A percentile compares a stretch with the other conserved stretches of the same genome.
Evolutionary conservation across 345 rosid species (phyloP).

Genomic region (Eucalyptus leucophloia): DNA sequence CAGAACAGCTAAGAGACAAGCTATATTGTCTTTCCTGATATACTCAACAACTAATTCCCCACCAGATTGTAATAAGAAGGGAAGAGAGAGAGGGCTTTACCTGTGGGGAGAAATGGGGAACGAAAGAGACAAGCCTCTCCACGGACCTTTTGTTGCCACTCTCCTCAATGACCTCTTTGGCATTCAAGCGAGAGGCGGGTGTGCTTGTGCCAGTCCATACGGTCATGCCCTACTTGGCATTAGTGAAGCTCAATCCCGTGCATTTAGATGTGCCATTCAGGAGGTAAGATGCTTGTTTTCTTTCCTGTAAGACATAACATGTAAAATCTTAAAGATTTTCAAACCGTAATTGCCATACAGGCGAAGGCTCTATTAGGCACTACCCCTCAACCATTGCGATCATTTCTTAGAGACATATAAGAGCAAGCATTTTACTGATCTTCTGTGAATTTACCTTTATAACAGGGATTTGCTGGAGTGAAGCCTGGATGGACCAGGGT

Average conservation of each 20-base stretch:
- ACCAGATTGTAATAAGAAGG: background rate
- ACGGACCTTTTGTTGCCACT: slow-evolving; percentile 36
- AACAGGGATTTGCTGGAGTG: slow-evolving; percentile 25
- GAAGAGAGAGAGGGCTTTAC: background rate
- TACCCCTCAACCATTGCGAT: background rate
- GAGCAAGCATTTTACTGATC: background rate
- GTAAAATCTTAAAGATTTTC: background rate
- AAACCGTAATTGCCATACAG: background rate
- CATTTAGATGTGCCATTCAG: slow-evolving; percentile 21
- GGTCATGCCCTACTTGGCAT: slow-evolving; percentile 38
- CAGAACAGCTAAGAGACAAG: slow-evolving; percentile 10
- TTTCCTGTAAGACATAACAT: background rate
- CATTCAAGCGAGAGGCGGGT: slow-evolving; percentile 55
- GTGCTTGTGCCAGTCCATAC: slow-evolving; percentile 66
- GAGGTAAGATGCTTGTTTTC: slow-evolving; percentile 8
- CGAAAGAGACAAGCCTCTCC: slow-evolving; percentile 34
- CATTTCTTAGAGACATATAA: background rate
- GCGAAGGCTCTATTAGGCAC: background rate
- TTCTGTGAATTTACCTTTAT: no score
- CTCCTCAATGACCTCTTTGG: slow-evolving; percentile 56
- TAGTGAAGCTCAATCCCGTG: slow-evolving; percentile 1
- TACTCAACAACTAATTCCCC: slow-evolving; percentile 11
- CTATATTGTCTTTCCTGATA: slow-evolving; percentile 40
- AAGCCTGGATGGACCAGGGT: slow-evolving; percentile 62
- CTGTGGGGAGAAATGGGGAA: slow-evolving; percentile 29